phyloP scores from a whole-genome alignment of 2,329 filamentous ascomycete species.

The Escovopsis sp. region DNA sequence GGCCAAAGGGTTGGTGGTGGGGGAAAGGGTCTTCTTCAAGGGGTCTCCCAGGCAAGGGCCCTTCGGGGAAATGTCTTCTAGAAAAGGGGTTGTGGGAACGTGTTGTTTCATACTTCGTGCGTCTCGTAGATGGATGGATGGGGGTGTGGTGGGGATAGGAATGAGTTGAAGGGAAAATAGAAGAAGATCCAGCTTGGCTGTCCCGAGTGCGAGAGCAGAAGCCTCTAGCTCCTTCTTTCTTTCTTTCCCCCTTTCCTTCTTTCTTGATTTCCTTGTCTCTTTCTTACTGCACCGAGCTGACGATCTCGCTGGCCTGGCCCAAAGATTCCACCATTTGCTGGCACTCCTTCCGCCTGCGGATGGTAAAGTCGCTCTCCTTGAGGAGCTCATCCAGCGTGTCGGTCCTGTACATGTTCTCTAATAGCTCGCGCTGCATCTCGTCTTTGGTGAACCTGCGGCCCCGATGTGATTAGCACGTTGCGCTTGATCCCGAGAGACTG shows the following conservation, averaged over 20 bases:
- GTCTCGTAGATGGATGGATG: constrained; percentile 5
- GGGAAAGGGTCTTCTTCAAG: too few species aligned
- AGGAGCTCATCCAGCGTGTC: constrained; percentile 84
- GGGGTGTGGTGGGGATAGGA: not conserved
- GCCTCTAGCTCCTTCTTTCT: too few species aligned
- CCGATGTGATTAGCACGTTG: constrained; percentile 1
- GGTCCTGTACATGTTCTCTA: constrained; percentile 93
- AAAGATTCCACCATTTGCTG: constrained; percentile 98
- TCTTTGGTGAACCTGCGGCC: constrained; percentile 70
- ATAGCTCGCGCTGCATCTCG: constrained; percentile 92
- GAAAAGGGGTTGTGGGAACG: constrained; percentile 2
- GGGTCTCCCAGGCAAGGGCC: too few species aligned
- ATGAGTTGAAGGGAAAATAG: not conserved
- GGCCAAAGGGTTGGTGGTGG: too few species aligned
- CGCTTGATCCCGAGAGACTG: too few species aligned
- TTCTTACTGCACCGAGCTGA: constrained; percentile 56
- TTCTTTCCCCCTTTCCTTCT: too few species aligned
- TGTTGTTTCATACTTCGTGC: constrained; percentile 4
- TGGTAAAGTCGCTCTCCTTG: constrained; percentile 95
- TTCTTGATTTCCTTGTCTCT: too few species aligned
- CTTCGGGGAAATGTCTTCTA: too few species aligned
- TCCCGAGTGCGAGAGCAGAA: too few species aligned
- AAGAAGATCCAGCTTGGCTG: too few species aligned
- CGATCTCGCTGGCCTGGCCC: constrained; percentile 82
- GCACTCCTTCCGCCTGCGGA: constrained; percentile 90